Percentiles rank a stretch among this genome's conserved stretches.
Evolutionary conservation across 352 stramenopile species (phyloP).

Genomic region (Phytophthora sp.): DNA sequence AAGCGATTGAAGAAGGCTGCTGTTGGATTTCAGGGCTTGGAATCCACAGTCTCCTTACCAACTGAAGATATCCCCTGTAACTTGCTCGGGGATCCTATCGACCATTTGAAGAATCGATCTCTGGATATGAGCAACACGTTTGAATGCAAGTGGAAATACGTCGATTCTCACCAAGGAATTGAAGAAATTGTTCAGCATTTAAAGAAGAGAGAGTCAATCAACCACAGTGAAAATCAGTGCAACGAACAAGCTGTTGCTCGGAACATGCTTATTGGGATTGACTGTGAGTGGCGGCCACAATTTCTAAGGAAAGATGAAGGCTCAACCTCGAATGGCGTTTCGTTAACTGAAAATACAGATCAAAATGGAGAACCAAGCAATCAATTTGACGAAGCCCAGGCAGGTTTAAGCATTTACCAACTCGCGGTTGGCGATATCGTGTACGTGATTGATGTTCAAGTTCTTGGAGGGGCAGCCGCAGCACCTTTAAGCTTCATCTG

Average conservation of each 20-base stretch:
- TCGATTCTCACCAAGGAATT: slow-evolving; percentile 34
- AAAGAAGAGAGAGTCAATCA: slow-evolving; percentile 3
- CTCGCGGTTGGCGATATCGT: slow-evolving; percentile 47
- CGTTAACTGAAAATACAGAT: background rate
- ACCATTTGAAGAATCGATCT: slow-evolving; percentile 41
- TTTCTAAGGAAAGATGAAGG: slow-evolving; percentile 35
- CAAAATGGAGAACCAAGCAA: background rate
- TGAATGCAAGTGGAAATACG: slow-evolving; percentile 42
- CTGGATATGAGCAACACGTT: slow-evolving; percentile 1
- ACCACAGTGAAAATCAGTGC: background rate
- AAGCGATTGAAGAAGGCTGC: slow-evolving; percentile 54
- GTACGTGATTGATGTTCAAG: slow-evolving; percentile 68
- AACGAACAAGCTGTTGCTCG: slow-evolving; percentile 14
- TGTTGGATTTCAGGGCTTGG: background rate
- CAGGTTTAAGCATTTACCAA: slow-evolving; percentile 61
- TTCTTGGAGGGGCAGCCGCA: slow-evolving; percentile 43
- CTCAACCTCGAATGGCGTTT: background rate
- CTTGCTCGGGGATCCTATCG: slow-evolving; percentile 17
- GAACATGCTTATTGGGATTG: slow-evolving; percentile 54
- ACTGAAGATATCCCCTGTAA: background rate
- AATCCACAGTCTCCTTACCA: background rate
- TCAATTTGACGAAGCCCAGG: slow-evolving; percentile 20
- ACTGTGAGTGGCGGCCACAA: slow-evolving; percentile 73
- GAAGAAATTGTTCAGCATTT: slow-evolving; percentile 34
- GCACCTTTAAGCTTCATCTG: slow-evolving; percentile 50